phyloP scores from a whole-genome alignment of 371 early-diverging fungal species.

The Entomophthora muscae region DNA sequence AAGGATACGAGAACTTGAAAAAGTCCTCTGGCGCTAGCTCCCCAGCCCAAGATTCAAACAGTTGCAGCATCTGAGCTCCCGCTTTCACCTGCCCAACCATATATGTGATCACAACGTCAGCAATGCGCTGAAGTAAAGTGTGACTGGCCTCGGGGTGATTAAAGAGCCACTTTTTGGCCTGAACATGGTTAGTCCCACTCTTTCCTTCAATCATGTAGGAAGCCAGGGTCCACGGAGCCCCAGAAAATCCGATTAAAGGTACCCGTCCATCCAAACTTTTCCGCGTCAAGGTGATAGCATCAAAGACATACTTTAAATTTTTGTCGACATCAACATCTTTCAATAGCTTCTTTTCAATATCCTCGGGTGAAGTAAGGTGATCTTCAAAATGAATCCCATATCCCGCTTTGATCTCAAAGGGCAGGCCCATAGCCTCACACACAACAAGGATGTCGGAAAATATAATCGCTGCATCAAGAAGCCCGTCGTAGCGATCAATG shows the following conservation, averaged over 20 bases:
- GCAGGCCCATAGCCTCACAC: slow-evolving; percentile 91
- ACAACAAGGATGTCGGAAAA: slow-evolving; percentile 95
- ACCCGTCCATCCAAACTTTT: slow-evolving; percentile 67
- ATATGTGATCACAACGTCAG: slow-evolving; percentile 69
- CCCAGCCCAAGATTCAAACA: slow-evolving; percentile 94
- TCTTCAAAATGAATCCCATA: slow-evolving; percentile 84
- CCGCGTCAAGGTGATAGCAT: slow-evolving; percentile 87
- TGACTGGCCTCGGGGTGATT: slow-evolving; percentile 63
- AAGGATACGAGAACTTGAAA: slow-evolving; percentile 69
- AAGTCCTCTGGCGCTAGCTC: slow-evolving; percentile 76
- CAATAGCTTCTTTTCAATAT: slow-evolving; percentile 38
- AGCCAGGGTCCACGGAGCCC: slow-evolving; percentile 97
- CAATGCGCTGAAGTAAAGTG: slow-evolving; percentile 54
- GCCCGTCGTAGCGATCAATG: slow-evolving; percentile 71
- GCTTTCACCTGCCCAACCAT: slow-evolving; percentile 86
- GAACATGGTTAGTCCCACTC: slow-evolving; percentile 74
- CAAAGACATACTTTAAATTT: slow-evolving; percentile 80
- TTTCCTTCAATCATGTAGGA: slow-evolving; percentile 98
- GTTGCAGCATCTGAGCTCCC: slow-evolving; percentile 95
- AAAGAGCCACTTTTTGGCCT: slow-evolving; percentile 82
- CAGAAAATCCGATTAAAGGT: slow-evolving; percentile 87
- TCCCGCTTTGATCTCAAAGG: slow-evolving; percentile 81
- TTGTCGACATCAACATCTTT: slow-evolving; percentile 45
- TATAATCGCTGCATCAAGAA: slow-evolving; percentile 93
- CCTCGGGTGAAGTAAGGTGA: slow-evolving; percentile 54